Evolutionary conservation across 805 yeast genomes (phyloP).

Genomic region (Jamesozyma gamospora): DNA sequence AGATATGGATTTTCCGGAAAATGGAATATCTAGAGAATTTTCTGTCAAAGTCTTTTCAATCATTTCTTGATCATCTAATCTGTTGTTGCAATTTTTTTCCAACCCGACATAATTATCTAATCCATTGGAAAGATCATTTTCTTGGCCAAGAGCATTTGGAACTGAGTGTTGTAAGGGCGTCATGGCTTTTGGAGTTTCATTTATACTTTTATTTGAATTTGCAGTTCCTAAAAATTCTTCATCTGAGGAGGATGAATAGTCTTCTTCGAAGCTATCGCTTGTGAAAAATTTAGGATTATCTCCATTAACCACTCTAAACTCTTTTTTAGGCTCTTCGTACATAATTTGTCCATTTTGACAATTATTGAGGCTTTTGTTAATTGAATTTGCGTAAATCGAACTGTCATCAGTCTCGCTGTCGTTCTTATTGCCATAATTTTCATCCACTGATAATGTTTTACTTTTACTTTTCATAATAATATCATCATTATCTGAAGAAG

Average conservation of each 20-base stretch:
- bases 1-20: too few relatives aligned
- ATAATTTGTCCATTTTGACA: neutral
- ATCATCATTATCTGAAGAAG: neutral
- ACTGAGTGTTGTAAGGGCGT: neutral
- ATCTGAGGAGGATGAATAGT: neutral
- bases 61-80: too few relatives aligned
- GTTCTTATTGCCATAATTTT: neutral
- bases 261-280: slow-evolving; percentile 10
- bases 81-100: too few relatives aligned
- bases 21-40: too few relatives aligned
- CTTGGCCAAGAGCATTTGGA: neutral
- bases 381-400: neutral
- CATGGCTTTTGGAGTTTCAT: neutral
- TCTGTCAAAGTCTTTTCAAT: too few relatives aligned
- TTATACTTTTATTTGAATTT: neutral
- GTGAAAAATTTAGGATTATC: slow-evolving; percentile 22
- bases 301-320: slow-evolving; percentile 25
- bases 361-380: neutral
- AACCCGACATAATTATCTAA: too few relatives aligned
- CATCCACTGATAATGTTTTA: neutral
- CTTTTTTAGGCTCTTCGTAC: slow-evolving; percentile 8
- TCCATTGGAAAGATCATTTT: neutral
- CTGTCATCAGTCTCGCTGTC: neutral
- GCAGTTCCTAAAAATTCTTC: neutral
- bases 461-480: neutral